Evolutionary conservation across 2,329 filamentous ascomycete species (phyloP), one percentile per base, ranked within the genome.

Genomic region (Onygenales sp.): DNA sequence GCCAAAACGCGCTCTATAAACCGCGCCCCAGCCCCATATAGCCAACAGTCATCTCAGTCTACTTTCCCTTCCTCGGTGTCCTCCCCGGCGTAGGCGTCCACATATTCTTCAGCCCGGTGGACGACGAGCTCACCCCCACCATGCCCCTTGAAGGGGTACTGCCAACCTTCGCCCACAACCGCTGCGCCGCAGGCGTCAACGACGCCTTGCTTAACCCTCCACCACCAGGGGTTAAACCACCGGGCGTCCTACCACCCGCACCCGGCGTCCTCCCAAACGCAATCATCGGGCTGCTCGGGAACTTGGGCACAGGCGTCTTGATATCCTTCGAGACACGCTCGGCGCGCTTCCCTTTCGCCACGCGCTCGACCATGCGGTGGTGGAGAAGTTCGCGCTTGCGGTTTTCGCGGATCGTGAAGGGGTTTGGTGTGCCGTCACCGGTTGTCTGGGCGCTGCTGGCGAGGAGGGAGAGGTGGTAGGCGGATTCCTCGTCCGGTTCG

Each of bases 331-430:
- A 83, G 14, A 78, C 73, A 53, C 77, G 79, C 7, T 79, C 77
- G 4, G 78, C 77, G 49, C 85, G 81, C 66, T 90, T 91, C 2
- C 79, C 85, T 62, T 83, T 82, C 10, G 87, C 82, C 21, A 88
- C 87, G 50, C 82, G 82, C 57, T 95, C 91, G 2, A 96, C 90
- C 79, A 96, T 89, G 38, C 84, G 82, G 63, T 92, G 83, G 67
- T 94, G 90, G 32, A 97, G 73, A 38, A 82, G 83, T 71, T 97
- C 93, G 39, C 92, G 78, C 57, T 80, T 82, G 51, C 87, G 83
- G 51, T 85, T 83, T 52, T 89, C 84, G 58, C 83, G 79, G 46
- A 97, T 80, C 54, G 82, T 83, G 69, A 97, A 97, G 0, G 89
- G 90, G 59, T 86, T 94, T 0, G 83, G 83, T 1, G 80, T 81